Evolutionary conservation across 345 rosid genomes (phyloP), one percentile per base, ranked within the genome.

Genomic region (Anacardium occidentale): DNA sequence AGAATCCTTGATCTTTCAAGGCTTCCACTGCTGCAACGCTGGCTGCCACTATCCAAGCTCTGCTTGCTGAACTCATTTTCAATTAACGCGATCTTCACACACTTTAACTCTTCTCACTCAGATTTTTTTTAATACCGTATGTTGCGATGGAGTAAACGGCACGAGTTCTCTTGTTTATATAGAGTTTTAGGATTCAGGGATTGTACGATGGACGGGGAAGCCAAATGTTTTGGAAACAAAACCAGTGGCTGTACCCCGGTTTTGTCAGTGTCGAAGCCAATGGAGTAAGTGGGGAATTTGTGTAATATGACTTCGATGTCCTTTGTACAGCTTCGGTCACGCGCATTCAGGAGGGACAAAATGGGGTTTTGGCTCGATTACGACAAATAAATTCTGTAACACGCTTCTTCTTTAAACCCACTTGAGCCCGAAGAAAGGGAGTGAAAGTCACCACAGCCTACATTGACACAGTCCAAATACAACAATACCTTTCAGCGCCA

Each of bases 1-100:
- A n/a, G n/a, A n/a, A 64, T 0, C 92, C 92, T 50, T 85, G 88
- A 55, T 88, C 92, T 48, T 89, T 91, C 24, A 84, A 26, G 11
- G 91, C 89, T 78, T 86, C 92, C 40, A 91, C 88, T 3, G 85
- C 87, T 20, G 86, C 97, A 9, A 89, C 66, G 32, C 83, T 80
- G 15, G 77, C 81, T 0, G 88, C 91, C 7, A 80, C 85, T 0
- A 71, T 50, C 87, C 90, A 91, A 0, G 90, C 81, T 48, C 78
- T 89, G 71, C 82, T 85, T 3, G 83, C 44, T 34, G 73, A 57
- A 69, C 55, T 69, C 73, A 69, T 69, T 15, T 40, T 54, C 22
- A n/a, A 22, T 34, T 15, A 10, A 13, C 15, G 17, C 13, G 17
- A 3, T 34, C 37, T 34, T 34, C 37, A 34, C 6, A 34, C 37